Evolutionary conservation across 1,284 basidiomycete genomes (phyloP), one percentile per base, ranked within the genome.

Genomic region (Cystobasidium sp.): DNA sequence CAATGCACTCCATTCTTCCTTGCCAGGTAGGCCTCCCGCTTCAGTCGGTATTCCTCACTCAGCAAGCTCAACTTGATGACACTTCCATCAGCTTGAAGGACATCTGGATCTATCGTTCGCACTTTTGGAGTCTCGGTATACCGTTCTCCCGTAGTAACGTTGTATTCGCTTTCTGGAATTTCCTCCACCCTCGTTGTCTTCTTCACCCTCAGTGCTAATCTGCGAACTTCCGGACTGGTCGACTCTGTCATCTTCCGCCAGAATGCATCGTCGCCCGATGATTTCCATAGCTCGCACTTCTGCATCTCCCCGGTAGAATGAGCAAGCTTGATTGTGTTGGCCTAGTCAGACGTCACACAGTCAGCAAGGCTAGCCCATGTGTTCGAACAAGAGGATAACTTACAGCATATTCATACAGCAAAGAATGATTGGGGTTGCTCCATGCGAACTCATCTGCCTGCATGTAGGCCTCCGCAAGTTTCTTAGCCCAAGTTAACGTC

Each of bases 21-120:
- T n/a, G 39, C 49, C 16, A 74, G 9, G 47, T 76, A 76, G 6
- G 37, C 52, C 20, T 65, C 58, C 52, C 70, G 5, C 7, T 18
- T 7, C 41, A 37, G 41, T 18, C 46, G 4, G 46, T 74, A 76
- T 43, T 59, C 65, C 20, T 62, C 56, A 53, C 62, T 65, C n/a
- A 73, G 51, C 59, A 69, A 56, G 3, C 66, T 55, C 39, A 76
- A 59, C 52, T 39, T 58, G n/a, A 22, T 16, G 43, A 47, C 72
- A 22, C 41, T 47, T 18, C 43, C 69, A n/a, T 71, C 55, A 10
- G 31, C 20, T 31, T 67, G 59, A 43, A 76, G 56, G 5, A 76
- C 75, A 67, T 76, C 75, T 14, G 75, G 75, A 59, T 76, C 75
- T 24, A 76, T 62, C 16, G 73, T 75, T 44, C 75, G 20, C 2